Base-by-base conservation (phyloP, 768 basidiomycete genomes). In the Leccinum olivaceopallidum region DNA sequence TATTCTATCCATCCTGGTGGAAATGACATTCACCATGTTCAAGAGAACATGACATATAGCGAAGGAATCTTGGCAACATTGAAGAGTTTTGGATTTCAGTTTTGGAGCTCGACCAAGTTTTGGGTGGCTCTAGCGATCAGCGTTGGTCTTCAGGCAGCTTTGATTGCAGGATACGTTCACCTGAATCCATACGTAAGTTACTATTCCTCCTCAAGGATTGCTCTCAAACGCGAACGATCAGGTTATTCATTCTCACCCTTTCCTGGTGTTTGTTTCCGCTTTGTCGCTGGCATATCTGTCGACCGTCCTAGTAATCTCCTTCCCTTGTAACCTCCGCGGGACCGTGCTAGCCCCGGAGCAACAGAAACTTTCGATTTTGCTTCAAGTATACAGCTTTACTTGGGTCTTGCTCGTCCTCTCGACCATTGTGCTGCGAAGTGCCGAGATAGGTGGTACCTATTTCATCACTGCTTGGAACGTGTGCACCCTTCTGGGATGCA, bases 161-260 rank as follows among this genome's bases (percentile, higher is more conserved):
- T 90, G 7, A 76, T 84, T 3, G 67, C 77, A 51, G 77, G 77
- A 5, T 86, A 81, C 63, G 65, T 83, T 20, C 74, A 79, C 51
- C n/a, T 88, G 47, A 90, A 90, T 69, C 84, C 85, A 32, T 85
- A 83, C 62, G 89, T 90, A 67, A 66, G 86, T 13, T 54, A 4
- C 12, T 4, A 2, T n/a, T 26, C 28, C 42, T 16, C 24, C 4
- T 56, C 14, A 10, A 6, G 24, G 20, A 28, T 42, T 10, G 14
- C 47, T 37, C 26, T 36, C 59, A 42, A 36, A 65, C 58, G 49
- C 12, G 60, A 56, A 20, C n/a, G 4, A 30, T 47, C 18, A 92
- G 90, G 78, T 86, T 30, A 74, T 85, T 9, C 85, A 92, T 68
- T 82, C 87, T 2, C 79, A 79, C 7, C 81, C 82, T 4, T 80